Percentiles rank a stretch among this genome's conserved stretches.
These are phyloP conservation scores for Euphorbia schlechtendalii DNA, from an alignment of 441 rosid genomes.

Conservation along the genomic window DNA sequence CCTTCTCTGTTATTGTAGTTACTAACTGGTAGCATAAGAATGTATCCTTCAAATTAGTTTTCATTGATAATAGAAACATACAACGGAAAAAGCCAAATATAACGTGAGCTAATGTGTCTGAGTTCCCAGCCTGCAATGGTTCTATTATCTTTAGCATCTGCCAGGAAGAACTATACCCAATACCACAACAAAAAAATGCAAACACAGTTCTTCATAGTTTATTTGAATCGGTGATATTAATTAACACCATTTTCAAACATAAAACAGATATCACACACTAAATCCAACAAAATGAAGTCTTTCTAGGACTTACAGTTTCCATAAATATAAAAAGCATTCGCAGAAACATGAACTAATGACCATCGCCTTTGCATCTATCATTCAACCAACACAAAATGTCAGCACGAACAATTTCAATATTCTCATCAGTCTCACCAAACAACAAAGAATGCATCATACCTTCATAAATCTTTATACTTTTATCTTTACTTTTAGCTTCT, in stretches of 20 bases:
- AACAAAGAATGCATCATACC: constrained; percentile 80
- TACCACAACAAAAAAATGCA: background rate
- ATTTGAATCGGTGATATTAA: background rate
- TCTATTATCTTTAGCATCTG: no score
- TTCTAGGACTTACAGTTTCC: no score
- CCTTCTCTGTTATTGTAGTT: no score
- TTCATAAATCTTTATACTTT: constrained; percentile 56
- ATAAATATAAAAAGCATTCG: background rate
- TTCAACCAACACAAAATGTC: constrained; percentile 37
- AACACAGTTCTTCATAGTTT: background rate
- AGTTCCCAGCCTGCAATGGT: no score
- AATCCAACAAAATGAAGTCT: background rate
- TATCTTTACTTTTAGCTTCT: constrained; percentile 54
- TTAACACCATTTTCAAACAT: background rate
- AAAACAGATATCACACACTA: background rate
- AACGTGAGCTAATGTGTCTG: no score
- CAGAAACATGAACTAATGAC: constrained; percentile 1
- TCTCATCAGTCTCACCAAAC: constrained; percentile 62
- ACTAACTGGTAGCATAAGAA: no score
- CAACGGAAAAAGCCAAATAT: no score
- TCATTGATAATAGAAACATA: no score
- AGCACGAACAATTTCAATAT: constrained; percentile 40
- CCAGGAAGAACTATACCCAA: background rate
- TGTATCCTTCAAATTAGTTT: no score
- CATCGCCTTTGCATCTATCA: constrained; percentile 8